Conservation (phyloP, 2,329 filamentous ascomycete genomes). For the Colletotrichum sp. region DNA sequence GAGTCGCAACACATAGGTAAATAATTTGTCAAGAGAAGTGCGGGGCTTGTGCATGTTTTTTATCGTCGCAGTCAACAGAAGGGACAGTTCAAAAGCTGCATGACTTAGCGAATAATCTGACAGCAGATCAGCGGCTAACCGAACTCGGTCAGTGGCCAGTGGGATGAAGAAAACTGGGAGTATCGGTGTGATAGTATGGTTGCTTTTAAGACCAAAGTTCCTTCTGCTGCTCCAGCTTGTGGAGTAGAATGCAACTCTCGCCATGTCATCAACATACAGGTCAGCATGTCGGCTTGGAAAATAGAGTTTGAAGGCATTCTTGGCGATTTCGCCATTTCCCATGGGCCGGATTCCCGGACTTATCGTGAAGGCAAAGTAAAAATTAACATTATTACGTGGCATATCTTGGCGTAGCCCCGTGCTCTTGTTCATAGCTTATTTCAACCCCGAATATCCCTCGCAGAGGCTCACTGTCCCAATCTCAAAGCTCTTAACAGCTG, state of each 20-base stretch:
- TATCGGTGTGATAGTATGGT: not conserved
- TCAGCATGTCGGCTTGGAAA: not conserved
- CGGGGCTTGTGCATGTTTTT: not conserved
- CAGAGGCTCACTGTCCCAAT: accelerated
- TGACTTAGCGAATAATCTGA: not conserved
- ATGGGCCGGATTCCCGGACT: not conserved
- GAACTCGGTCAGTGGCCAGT: not conserved
- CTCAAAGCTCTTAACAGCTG: not conserved
- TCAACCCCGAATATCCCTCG: not conserved
- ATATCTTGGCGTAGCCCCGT: not conserved
- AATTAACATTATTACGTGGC: not conserved
- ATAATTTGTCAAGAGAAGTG: not conserved
- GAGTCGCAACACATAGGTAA: not conserved
- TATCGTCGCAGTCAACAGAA: not conserved
- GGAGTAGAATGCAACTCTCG: not conserved
- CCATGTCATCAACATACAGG: not conserved
- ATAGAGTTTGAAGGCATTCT: not conserved
- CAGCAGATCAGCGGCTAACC: not conserved
- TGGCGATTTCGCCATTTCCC: not conserved
- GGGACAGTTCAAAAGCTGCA: not conserved
- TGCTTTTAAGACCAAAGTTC: not conserved
- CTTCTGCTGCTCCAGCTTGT: not conserved
- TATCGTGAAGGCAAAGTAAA: not conserved
- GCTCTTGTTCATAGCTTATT: not conserved
- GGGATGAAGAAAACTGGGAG: not conserved